A percentile compares a stretch with the other conserved stretches of the same genome.
Evolutionary conservation across 2,329 filamentous ascomycete genomes (phyloP).

Genomic region (Lachnellula arida): DNA sequence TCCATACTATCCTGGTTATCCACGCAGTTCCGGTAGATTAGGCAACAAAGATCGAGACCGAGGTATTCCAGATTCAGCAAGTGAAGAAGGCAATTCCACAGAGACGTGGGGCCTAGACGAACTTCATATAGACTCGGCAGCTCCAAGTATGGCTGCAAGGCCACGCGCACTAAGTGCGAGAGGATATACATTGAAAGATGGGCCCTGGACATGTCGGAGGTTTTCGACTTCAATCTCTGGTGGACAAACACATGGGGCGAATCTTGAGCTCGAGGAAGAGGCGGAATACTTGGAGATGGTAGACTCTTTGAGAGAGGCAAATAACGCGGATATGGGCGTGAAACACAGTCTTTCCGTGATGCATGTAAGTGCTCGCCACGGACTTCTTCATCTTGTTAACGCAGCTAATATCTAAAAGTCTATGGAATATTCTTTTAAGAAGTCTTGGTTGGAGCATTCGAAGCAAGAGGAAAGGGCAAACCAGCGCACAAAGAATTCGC

Average conservation of each 20-base stretch:
- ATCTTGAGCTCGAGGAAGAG: background rate
- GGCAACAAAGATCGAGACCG: background rate
- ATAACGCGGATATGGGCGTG: background rate
- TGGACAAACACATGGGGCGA: background rate
- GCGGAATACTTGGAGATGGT: constrained; percentile 1
- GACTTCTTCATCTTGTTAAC: background rate
- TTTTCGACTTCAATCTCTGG: background rate
- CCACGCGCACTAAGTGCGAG: background rate
- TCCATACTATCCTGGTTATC: background rate
- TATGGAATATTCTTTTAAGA: background rate
- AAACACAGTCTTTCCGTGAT: constrained; percentile 1
- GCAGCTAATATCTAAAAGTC: background rate
- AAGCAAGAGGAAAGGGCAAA: background rate
- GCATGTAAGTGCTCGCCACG: background rate
- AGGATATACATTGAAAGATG: constrained; percentile 7
- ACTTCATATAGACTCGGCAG: background rate
- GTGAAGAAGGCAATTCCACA: too few species aligned
- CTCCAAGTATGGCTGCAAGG: background rate
- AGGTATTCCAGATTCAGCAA: background rate
- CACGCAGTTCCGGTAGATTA: background rate
- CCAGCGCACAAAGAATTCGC: background rate
- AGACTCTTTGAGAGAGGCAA: background rate
- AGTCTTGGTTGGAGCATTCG: background rate
- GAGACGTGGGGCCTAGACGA: background rate
- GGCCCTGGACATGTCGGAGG: constrained; percentile 10